Evolutionary conservation across 257 asterid genomes (phyloP), one percentile per base, ranked within the genome.

Genomic region (Agastache rugosa): DNA sequence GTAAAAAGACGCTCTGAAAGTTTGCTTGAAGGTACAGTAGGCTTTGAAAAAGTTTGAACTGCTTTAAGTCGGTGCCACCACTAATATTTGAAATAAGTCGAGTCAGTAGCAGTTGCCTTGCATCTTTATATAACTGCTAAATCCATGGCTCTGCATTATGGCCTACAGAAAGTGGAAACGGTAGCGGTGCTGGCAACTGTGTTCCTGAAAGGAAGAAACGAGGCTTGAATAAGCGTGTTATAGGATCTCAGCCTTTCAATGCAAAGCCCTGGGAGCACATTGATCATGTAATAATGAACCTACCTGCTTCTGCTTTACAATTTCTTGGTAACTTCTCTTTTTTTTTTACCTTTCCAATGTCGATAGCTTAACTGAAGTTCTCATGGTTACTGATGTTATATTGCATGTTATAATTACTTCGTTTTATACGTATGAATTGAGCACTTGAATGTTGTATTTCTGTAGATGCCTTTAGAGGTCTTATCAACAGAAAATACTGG

Each of bases 261-360:
- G 81, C 83, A 53, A 89, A 85, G 78, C 93, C 97, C 23, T 92
- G 96, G 94, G 97, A 94, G 87, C 99, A 87, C 72, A 77, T 89
- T 60, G 99, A 94, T 83, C 99, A 94, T 73, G 86, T 90, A 75
- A 86, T 94, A 63, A 94, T 94, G 99, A 92, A 94, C 80, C 86
- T 94, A 44, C 99, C 99, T 62, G 99, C 98, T 25, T 90, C 98
- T 75, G 97, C 98, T 22, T 35, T 92, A 12, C 89, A 86, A 31
- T 94, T 94, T 81, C 97, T 94, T 73, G 98, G 99, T 89, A 86
- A 85, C 56, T 59, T 68, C 20, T 48, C 51, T 47, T 22, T 29
- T 72, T 63, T 53, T 35, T 37, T 37, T 37, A 37, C 11, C 12
- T 20, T 54, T 77, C 54, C n/a, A 58, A 23, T 14, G 10, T 6